Evolutionary conservation across 441 rosid genomes (phyloP).

Genomic region (Pelargonium cotyledonis): DNA sequence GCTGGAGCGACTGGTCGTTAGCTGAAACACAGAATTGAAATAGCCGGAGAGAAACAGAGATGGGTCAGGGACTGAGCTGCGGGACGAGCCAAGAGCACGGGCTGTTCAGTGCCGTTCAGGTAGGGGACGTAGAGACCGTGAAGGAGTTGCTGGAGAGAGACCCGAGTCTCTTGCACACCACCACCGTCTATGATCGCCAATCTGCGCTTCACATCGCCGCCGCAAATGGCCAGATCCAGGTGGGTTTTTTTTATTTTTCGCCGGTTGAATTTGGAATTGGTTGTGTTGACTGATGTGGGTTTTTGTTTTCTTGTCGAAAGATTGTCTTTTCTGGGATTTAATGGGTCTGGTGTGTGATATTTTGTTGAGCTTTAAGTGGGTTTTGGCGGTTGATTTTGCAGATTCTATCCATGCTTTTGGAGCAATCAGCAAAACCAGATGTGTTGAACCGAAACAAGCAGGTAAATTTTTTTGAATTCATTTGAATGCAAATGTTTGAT

Average conservation of each 20-base stretch:
- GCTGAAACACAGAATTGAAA: slow-evolving; percentile 30
- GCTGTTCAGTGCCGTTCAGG: slow-evolving; percentile 60
- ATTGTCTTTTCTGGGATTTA: slow-evolving; percentile 10
- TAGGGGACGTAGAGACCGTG: slow-evolving; percentile 49
- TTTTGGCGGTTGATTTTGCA: slow-evolving; percentile 19
- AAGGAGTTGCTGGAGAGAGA: slow-evolving; percentile 40
- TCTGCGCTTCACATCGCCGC: slow-evolving; percentile 88
- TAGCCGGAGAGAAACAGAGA: slow-evolving; percentile 18
- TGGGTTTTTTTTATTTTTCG: slow-evolving; percentile 15
- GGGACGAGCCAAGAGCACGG: slow-evolving; percentile 55
- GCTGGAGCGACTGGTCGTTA: slow-evolving; percentile 41
- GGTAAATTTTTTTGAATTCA: slow-evolving; percentile 33
- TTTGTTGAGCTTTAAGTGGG: neutral
- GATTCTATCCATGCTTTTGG: slow-evolving; percentile 71
- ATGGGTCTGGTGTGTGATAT: slow-evolving; percentile 9
- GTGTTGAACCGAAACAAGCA: slow-evolving; percentile 79
- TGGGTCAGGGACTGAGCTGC: slow-evolving; percentile 95
- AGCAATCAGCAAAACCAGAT: slow-evolving; percentile 70
- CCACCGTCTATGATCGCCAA: slow-evolving; percentile 67
- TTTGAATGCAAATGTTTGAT: slow-evolving; percentile 7
- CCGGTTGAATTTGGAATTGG: slow-evolving; percentile 14
- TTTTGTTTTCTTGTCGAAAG: slow-evolving; percentile 1
- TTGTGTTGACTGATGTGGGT: slow-evolving; percentile 5
- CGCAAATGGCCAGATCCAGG: slow-evolving; percentile 96
- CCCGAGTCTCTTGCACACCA: slow-evolving; percentile 43